A percentile compares a stretch with the other conserved stretches of the same genome.
Evolutionary conservation across 352 stramenopile species (phyloP).

Genomic region (Phytophthora chlamydospora): DNA sequence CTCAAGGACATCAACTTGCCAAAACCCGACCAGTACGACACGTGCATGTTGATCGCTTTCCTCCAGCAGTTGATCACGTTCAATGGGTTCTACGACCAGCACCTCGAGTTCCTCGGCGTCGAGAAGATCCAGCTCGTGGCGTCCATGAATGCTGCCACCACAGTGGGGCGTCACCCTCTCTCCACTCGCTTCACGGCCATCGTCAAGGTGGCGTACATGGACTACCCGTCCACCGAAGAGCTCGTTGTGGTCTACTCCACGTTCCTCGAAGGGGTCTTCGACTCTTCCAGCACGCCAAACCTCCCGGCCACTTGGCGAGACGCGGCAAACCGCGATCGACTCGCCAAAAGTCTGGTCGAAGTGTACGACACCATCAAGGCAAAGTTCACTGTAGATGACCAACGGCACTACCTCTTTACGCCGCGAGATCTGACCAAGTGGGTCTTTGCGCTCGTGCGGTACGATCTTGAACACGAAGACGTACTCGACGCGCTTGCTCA

Average conservation of each 20-base stretch:
- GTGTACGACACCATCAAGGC: constrained; percentile 88
- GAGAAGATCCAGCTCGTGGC: constrained; percentile 95
- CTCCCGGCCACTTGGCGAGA: constrained; percentile 59
- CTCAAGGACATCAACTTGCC: constrained; percentile 97
- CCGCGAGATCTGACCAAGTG: constrained; percentile 93
- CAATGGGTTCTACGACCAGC: constrained; percentile 95
- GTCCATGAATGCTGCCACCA: constrained; percentile 94
- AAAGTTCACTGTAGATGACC: constrained; percentile 94
- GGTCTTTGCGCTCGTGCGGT: constrained; percentile 89
- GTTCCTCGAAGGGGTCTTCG: constrained; percentile 86
- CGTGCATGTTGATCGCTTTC: constrained; percentile 96
- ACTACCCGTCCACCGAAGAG: constrained; percentile 92
- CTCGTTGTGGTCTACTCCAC: constrained; percentile 90
- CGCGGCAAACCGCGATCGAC: constrained; percentile 70
- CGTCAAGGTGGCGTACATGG: constrained; percentile 93
- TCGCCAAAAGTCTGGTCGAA: constrained; percentile 91
- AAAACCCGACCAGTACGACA: constrained; percentile 95
- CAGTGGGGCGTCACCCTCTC: constrained; percentile 90
- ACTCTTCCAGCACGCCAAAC: constrained; percentile 39
- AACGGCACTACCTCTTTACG: constrained; percentile 96
- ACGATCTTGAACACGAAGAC: constrained; percentile 90
- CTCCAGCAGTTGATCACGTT: constrained; percentile 96
- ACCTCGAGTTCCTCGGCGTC: constrained; percentile 94
- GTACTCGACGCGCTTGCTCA: constrained; percentile 92
- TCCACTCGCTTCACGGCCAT: constrained; percentile 95